Conservation (phyloP, 2,329 filamentous ascomycete species). For the Fusarium nygamai region DNA sequence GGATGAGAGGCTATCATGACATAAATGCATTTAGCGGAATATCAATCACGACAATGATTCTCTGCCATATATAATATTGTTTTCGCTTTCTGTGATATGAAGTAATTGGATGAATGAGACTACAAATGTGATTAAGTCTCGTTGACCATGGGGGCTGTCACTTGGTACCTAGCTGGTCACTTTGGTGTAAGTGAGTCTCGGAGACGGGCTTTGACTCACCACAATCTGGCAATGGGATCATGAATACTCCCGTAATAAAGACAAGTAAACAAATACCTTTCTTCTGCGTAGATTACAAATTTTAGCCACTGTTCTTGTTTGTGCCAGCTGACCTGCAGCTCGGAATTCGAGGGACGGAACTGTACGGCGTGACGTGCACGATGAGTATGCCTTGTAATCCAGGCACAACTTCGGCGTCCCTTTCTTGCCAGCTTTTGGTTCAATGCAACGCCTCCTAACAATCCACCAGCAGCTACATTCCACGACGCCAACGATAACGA, state of each 20-base stretch:
- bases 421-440: constrained; percentile 46
- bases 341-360: background rate
- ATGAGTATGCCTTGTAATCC: constrained; percentile 35
- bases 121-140: background rate
- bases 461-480: constrained; percentile 29
- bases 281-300: background rate
- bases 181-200: background rate
- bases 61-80: background rate
- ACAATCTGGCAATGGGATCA: background rate
- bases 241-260: background rate
- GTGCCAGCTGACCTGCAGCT: constrained; percentile 25
- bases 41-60: constrained; percentile 41
- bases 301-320: background rate
- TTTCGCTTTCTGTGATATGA: background rate
- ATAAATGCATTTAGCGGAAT: constrained; percentile 30
- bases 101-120: background rate
- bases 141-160: background rate
- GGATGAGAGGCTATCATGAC: constrained; percentile 41
- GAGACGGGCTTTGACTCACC: background rate
- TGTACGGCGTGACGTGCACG: constrained; percentile 35
- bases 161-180: too few relatives aligned
- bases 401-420: constrained; percentile 40
- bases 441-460: constrained; percentile 34
- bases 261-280: background rate
- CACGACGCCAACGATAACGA: constrained; percentile 42